A percentile compares a stretch with the other conserved stretches of the same genome.
phyloP scores from a whole-genome alignment of 75 land plant genomes.

The Pinus taeda region DNA sequence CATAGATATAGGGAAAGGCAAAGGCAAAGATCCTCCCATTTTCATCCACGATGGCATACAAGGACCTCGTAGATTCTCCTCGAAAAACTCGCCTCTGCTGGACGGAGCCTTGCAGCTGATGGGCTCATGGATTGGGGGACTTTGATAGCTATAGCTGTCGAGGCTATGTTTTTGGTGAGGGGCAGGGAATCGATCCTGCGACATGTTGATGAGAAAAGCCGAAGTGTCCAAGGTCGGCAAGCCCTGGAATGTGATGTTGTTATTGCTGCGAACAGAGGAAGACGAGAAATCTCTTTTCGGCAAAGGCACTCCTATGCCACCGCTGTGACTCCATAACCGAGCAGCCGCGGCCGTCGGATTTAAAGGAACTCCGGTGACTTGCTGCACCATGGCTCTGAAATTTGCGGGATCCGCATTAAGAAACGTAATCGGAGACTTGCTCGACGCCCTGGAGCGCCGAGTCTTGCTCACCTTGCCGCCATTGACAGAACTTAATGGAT shows the following conservation, averaged over 20 bases:
- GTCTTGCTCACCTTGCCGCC: slow-evolving; percentile 2
- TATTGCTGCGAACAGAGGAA: background rate
- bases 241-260: background rate
- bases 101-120: background rate
- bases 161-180: background rate
- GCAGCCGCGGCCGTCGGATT: background rate
- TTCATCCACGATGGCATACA: background rate
- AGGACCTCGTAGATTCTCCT: background rate
- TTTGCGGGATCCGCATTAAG: slow-evolving; percentile 11
- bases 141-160: background rate
- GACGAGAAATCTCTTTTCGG: background rate
- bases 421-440: slow-evolving; percentile 10
- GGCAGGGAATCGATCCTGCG: background rate
- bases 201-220: background rate
- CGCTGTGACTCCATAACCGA: background rate
- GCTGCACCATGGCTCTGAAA: slow-evolving; percentile 14
- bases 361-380: slow-evolving; percentile 5
- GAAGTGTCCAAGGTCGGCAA: slow-evolving; percentile 11
- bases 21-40: background rate
- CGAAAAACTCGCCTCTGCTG: background rate
- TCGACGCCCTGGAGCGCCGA: slow-evolving; percentile 10
- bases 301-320: background rate
- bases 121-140: background rate
- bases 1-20: no score
- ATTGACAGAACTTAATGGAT: background rate